Percentiles rank a stretch among this genome's conserved stretches.
phyloP scores from a whole-genome alignment of 2,329 filamentous ascomycete genomes.

The Fusarium sp. region DNA sequence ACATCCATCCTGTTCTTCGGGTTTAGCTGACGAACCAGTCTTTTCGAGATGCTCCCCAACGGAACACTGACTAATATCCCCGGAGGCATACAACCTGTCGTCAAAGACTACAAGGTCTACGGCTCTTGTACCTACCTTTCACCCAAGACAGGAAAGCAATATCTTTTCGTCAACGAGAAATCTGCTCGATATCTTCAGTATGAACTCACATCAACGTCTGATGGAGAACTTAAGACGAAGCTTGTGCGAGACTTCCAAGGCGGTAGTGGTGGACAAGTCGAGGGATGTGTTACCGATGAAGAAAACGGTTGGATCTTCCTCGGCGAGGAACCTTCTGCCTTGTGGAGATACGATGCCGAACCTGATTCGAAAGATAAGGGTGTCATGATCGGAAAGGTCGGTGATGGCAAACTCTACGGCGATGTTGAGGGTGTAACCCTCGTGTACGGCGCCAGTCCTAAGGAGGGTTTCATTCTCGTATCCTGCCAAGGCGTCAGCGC shows the following conservation, averaged over 20 bases:
- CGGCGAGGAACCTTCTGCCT: constrained; percentile 64
- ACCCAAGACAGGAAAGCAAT: constrained; percentile 60
- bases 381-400: constrained; percentile 57
- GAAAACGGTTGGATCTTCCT: constrained; percentile 64
- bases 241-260: constrained; percentile 66
- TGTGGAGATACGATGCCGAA: constrained; percentile 67
- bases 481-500: constrained; percentile 67
- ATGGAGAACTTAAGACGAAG: constrained; percentile 59
- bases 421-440: constrained; percentile 69
- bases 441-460: constrained; percentile 59
- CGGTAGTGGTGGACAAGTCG: constrained; percentile 66
- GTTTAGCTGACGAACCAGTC: constrained; percentile 50
- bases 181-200: constrained; percentile 67
- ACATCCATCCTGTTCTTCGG: accelerated
- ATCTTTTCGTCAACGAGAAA: constrained; percentile 69
- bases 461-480: constrained; percentile 64
- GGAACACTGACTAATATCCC: constrained; percentile 59
- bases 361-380: constrained; percentile 57
- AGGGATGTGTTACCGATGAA: constrained; percentile 67
- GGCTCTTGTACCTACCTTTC: constrained; percentile 67
- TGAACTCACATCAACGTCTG: constrained; percentile 58
- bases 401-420: constrained; percentile 62
- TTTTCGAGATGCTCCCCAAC: constrained; percentile 63
- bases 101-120: constrained; percentile 62
- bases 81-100: constrained; percentile 62